Evolutionary conservation across 2,329 filamentous ascomycete genomes (phyloP).

Genomic region (Cyphellophora europaea): DNA sequence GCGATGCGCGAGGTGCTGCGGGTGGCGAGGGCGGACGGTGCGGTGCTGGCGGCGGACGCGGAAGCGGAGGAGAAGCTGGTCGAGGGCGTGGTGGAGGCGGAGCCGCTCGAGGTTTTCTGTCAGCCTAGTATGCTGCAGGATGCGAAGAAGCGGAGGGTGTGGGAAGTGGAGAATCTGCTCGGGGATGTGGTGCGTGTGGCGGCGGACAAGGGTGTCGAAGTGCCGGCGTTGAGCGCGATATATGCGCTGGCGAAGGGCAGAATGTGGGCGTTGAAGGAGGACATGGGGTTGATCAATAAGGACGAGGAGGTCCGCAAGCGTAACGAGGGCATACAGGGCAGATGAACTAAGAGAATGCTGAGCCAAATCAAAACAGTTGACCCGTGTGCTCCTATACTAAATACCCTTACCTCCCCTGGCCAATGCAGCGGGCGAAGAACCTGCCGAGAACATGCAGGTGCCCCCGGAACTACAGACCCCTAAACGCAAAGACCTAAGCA

Average conservation of each 20-base stretch:
- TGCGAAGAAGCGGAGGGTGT: constrained; percentile 38
- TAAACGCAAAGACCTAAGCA: no score
- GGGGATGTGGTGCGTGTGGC: constrained; percentile 49
- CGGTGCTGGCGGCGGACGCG: constrained; percentile 32
- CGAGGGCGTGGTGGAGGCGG: constrained; percentile 37
- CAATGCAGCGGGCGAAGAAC: no score
- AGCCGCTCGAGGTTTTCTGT: constrained; percentile 40
- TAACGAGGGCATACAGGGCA: no score
- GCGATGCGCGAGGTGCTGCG: constrained; percentile 38
- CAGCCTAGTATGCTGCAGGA: constrained; percentile 49
- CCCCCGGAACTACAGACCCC: no score
- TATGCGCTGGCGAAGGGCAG: constrained; percentile 22
- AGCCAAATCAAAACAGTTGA: no score
- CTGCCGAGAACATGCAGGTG: no score
- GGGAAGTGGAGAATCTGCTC: constrained; percentile 48
- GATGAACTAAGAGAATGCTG: no score
- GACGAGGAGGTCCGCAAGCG: constrained; percentile 11
- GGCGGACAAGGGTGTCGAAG: constrained; percentile 34
- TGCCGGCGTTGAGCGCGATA: constrained; percentile 20
- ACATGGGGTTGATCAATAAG: constrained; percentile 14
- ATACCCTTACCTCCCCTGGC: no score
- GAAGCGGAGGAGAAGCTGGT: constrained; percentile 38
- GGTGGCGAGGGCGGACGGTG: constrained; percentile 35
- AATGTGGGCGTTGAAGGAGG: constrained; percentile 22
- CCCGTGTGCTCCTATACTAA: no score